These are phyloP conservation scores for Roridomyces roridus DNA, from an alignment of 768 basidiomycete genomes.

Conservation along the genomic window DNA sequence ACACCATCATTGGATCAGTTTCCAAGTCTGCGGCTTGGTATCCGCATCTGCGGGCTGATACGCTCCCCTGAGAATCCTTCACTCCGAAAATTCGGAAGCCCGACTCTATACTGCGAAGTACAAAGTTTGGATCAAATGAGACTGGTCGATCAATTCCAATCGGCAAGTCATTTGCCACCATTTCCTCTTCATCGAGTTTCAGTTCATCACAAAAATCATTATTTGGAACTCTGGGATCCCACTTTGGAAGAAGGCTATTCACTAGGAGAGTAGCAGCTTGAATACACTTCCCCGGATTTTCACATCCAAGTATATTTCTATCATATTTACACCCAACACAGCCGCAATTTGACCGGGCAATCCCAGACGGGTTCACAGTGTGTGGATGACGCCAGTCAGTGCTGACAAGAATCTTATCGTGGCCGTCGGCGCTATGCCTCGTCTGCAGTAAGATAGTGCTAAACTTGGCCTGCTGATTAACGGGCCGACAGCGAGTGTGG, in stretches of 20 bases:
- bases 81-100: neutral
- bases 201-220: neutral
- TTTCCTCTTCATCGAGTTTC: neutral
- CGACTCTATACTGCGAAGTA: neutral
- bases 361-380: neutral
- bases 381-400: neutral
- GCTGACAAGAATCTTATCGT: conserved; percentile 27
- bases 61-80: neutral
- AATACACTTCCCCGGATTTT: conserved; percentile 2
- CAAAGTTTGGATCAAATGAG: neutral
- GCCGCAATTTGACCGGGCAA: neutral
- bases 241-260: neutral
- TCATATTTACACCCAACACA: neutral
- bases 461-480: neutral
- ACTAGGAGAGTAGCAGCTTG: neutral
- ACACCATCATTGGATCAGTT: no score
- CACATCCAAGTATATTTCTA: neutral
- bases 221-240: neutral
- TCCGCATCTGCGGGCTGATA: no score
- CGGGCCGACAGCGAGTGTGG: conserved; percentile 13
- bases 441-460: conserved; percentile 15
- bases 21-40: no score
- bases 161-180: neutral
- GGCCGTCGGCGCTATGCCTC: conserved; percentile 32
- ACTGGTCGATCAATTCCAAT: neutral